phyloP scores from a whole-genome alignment of 805 yeast genomes.

The Cyberlindnera xishuangbannaensis region DNA sequence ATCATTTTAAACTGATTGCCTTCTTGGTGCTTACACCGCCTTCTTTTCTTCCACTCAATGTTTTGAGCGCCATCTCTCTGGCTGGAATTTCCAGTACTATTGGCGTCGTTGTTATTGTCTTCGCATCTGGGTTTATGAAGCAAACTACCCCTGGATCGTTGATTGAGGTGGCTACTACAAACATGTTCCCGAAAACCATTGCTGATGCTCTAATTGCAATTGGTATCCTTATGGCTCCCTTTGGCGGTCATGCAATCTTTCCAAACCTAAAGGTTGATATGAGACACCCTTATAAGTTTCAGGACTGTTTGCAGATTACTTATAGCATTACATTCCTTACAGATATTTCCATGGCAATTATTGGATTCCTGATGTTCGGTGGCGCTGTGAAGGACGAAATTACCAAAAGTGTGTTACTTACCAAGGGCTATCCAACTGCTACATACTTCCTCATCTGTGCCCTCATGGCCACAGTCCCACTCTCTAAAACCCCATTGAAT shows the following conservation, averaged over 20 bases:
- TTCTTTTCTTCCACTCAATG: conserved; percentile 69
- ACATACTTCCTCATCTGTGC: conserved; percentile 54
- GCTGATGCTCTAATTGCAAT: conserved; percentile 51
- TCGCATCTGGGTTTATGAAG: conserved; percentile 60
- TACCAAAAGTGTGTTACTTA: conserved; percentile 64
- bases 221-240: conserved; percentile 72
- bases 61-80: conserved; percentile 63
- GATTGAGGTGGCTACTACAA: conserved; percentile 54
- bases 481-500: conserved; percentile 78
- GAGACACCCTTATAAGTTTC: conserved; percentile 57
- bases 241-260: conserved; percentile 81
- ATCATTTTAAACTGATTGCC: conserved; percentile 59
- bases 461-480: conserved; percentile 73
- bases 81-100: conserved; percentile 69
- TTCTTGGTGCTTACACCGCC: conserved; percentile 75
- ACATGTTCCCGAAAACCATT: conserved; percentile 53
- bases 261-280: conserved; percentile 71
- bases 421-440: conserved; percentile 61
- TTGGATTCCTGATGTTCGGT: conserved; percentile 83
- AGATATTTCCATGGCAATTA: conserved; percentile 56
- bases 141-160: conserved; percentile 69
- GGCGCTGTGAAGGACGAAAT: conserved; percentile 61
- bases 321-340: conserved; percentile 55
- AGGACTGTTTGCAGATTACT: conserved; percentile 47
- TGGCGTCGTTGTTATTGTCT: conserved; percentile 52